Evolutionary conservation across 2,329 filamentous ascomycete species (phyloP).

Genomic region (Westerdykella ornata): DNA sequence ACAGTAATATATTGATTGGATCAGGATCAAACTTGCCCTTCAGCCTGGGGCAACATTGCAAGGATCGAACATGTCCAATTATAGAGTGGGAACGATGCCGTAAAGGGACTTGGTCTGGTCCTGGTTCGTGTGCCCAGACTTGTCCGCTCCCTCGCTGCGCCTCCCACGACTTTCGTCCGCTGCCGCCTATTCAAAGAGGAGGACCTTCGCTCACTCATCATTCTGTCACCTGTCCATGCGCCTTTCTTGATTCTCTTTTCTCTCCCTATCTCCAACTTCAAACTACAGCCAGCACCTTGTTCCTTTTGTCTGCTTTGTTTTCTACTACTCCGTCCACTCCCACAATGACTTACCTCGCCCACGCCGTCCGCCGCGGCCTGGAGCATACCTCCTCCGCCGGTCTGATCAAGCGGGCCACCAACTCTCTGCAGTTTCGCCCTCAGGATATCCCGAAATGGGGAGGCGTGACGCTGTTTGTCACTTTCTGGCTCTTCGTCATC

Average conservation of each 20-base stretch:
- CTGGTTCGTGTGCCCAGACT: slow-evolving; percentile 10
- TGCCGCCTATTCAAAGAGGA: background rate
- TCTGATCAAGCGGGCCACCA: slow-evolving; percentile 25
- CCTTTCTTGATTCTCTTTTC: slow-evolving; percentile 2
- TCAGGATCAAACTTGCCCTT: background rate
- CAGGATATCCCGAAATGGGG: slow-evolving; percentile 27
- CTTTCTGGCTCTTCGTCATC: slow-evolving; percentile 38
- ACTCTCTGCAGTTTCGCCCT: background rate
- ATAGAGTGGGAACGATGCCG: slow-evolving; percentile 13
- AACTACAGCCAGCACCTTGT: slow-evolving; percentile 1
- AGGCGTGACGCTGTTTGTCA: slow-evolving; percentile 25
- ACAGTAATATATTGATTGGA: too few species aligned
- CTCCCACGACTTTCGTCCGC: background rate
- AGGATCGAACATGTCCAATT: slow-evolving; percentile 11
- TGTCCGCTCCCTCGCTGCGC: slow-evolving; percentile 8
- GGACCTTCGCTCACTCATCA: slow-evolving; percentile 3
- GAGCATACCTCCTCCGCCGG: slow-evolving; percentile 19
- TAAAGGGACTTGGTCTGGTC: slow-evolving; percentile 3
- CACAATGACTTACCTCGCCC: slow-evolving; percentile 19
- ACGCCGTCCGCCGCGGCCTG: slow-evolving; percentile 28
- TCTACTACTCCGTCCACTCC: slow-evolving; percentile 5
- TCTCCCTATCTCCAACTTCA: slow-evolving; percentile 2
- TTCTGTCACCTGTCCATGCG: slow-evolving; percentile 4
- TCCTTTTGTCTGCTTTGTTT: slow-evolving; percentile 1
- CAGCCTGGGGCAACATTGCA: background rate